Evolutionary conservation across 176 grass and related monocot species (phyloP).

Genomic region (Triticum turgidum): DNA sequence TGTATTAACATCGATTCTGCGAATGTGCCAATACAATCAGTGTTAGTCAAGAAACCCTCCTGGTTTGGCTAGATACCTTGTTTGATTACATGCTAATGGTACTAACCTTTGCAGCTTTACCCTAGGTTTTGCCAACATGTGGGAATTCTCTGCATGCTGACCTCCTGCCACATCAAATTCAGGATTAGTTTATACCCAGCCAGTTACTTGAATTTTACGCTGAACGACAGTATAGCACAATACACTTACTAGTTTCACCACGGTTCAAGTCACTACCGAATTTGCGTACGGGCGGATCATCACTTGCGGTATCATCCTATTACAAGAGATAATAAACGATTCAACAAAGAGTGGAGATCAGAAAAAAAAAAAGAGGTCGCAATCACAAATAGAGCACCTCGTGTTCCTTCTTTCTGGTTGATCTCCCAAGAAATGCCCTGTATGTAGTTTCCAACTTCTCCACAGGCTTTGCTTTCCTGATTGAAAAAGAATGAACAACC

Average conservation of each 20-base stretch:
- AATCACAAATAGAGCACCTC: conserved; percentile 43
- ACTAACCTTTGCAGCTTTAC: conserved; percentile 52
- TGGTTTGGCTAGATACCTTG: background rate
- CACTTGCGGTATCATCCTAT: conserved; percentile 54
- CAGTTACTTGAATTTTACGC: conserved; percentile 11
- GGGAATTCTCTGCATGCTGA: conserved; percentile 35
- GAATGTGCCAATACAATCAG: conserved; percentile 20
- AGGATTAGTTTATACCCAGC: conserved; percentile 29
- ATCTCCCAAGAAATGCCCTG: conserved; percentile 68
- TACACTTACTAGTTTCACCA: conserved; percentile 45
- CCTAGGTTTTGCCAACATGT: conserved; percentile 30
- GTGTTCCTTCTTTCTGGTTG: conserved; percentile 50
- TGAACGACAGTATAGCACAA: background rate
- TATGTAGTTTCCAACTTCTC: conserved; percentile 78
- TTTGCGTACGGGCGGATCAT: conserved; percentile 45
- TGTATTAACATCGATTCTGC: conserved; percentile 56
- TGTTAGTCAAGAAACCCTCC: background rate
- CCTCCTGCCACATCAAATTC: conserved; percentile 45
- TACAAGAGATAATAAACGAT: conserved; percentile 11
- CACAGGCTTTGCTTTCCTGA: conserved; percentile 67
- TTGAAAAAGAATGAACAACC: background rate
- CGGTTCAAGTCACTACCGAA: conserved; percentile 66
- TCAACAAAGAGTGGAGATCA: background rate
- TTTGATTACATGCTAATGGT: background rate
- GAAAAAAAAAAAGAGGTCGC: background rate